Evolutionary conservation across 164 flowering plant species (phyloP), one percentile per base, ranked within the genome.

Genomic region (Piper betle): DNA sequence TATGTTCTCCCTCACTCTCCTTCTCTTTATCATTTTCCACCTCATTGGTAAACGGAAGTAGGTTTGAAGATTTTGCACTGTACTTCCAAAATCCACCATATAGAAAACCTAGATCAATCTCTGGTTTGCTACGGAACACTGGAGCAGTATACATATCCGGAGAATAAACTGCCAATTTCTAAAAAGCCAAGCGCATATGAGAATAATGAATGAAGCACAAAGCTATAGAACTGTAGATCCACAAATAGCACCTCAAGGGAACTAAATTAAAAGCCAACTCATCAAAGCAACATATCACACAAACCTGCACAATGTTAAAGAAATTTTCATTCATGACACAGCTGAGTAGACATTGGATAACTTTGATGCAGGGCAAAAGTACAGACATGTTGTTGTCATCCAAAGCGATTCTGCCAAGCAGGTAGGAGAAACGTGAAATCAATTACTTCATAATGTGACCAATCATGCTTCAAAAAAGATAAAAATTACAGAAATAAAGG

Each of bases 11-110:
- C 68, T 84, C 70, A 64, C 20, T 57, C 6, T 46, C 66, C 9
- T 56, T 91, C 39, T 61, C 52, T 12, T 50, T 64, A 37, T 46
- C 89, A 67, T 77, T 74, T 37, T 52, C 11, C 43, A 54, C n/a
- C 58, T 71, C 80, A 20, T 82, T 77, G 58, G 41, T 64, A 48
- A 59, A 68, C 61, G 73, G 79, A 63, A 82, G 70, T 66, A 91
- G 77, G 68, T 84, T 84, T 60, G 95, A 86, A 64, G 85, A 84
- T 67, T 91, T 94, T 62, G 93, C 75, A 75, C 67, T 91, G 76
- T 91, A 91, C 72, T 94, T 94, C 99, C 99, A 94, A 64, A 76
- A 88, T 48, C 99, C 97, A 67, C 99, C 97, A 64, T 70, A 81
- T 66, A 94, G 87, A 63, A 84, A 94, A 64, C 95, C 96, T 71